These are phyloP conservation scores for Leptographium flavum DNA, from an alignment of 2,329 filamentous ascomycete genomes.

Conservation along the genomic window DNA sequence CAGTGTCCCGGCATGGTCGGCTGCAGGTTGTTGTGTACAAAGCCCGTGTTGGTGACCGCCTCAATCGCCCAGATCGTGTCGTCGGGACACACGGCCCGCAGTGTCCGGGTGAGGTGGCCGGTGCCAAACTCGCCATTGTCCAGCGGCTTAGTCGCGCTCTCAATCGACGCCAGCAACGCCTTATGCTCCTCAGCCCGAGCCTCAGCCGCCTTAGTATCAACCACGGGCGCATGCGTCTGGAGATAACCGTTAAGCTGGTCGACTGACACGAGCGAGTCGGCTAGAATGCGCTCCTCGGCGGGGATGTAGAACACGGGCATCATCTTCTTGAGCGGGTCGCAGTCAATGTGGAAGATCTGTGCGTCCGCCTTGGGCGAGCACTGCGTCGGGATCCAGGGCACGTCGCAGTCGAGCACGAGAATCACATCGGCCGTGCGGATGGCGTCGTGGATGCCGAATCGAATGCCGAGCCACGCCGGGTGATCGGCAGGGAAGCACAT, in stretches of 20 bases:
- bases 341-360: conserved; percentile 48
- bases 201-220: conserved; percentile 28
- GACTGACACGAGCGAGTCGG: conserved; percentile 49
- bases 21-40: conserved; percentile 55
- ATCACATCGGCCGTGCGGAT: conserved; percentile 74
- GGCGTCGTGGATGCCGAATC: conserved; percentile 58
- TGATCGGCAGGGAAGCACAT: conserved; percentile 70
- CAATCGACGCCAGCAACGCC: conserved; percentile 45
- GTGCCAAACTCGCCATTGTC: conserved; percentile 48
- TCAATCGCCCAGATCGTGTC: conserved; percentile 61
- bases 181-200: conserved; percentile 43
- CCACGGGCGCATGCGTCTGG: conserved; percentile 24
- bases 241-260: conserved; percentile 56
- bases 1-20: conserved; percentile 37
- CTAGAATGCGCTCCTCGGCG: conserved; percentile 50
- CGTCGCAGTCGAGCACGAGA: conserved; percentile 74
- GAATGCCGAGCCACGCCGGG: conserved; percentile 52
- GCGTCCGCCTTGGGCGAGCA: conserved; percentile 39
- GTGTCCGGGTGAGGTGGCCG: conserved; percentile 24
- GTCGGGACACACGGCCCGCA: conserved; percentile 22
- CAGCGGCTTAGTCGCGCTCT: conserved; percentile 35
- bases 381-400: conserved; percentile 82
- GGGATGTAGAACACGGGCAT: conserved; percentile 63
- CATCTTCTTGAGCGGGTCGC: conserved; percentile 53
- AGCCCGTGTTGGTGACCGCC: conserved; percentile 54